Percentiles rank a stretch among this genome's conserved stretches.
phyloP scores from a whole-genome alignment of 192 early-diverging fungal genomes.

The Coemansia sp. region DNA sequence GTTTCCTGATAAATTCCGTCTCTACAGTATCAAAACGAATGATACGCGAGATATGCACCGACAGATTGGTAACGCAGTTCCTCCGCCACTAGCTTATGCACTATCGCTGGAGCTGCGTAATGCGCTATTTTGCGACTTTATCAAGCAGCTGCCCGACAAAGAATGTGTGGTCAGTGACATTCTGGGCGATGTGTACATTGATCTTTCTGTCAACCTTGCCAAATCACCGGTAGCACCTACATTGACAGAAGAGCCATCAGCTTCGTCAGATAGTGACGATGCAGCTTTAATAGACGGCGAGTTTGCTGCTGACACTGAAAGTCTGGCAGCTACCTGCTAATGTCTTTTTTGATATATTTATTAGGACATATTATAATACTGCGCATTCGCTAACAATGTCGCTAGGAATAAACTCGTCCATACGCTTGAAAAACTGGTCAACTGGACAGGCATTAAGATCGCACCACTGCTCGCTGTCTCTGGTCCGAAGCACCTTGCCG shows the following conservation, averaged over 20 bases:
- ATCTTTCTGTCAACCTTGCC: not conserved
- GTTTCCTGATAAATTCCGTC: conserved; percentile 64
- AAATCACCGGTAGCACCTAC: too few relatives aligned
- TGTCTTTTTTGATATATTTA: not conserved
- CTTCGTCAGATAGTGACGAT: not conserved
- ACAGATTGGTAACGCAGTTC: conserved; percentile 73
- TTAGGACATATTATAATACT: not conserved
- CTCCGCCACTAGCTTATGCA: conserved; percentile 62
- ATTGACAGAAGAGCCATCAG: not conserved
- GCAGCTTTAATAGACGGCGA: not conserved
- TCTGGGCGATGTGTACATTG: conserved; percentile 27
- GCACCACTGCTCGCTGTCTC: conserved; percentile 33
- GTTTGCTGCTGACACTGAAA: not conserved
- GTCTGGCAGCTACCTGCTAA: not conserved
- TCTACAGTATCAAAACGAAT: conserved; percentile 42
- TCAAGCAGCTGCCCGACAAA: conserved; percentile 4
- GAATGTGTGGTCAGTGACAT: conserved; percentile 6
- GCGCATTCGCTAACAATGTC: conserved; percentile 36
- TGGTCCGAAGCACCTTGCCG: conserved; percentile 44
- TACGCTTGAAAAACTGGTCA: conserved; percentile 28
- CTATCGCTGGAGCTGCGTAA: conserved; percentile 55
- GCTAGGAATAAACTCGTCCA: conserved; percentile 33
- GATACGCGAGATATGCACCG: conserved; percentile 56
- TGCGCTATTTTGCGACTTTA: conserved; percentile 50
- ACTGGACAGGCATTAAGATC: conserved; percentile 47